A percentile compares a stretch with the other conserved stretches of the same genome.
Evolutionary conservation across 163 green algal genomes (phyloP).

Genomic region (Scenedesmus sp.): DNA sequence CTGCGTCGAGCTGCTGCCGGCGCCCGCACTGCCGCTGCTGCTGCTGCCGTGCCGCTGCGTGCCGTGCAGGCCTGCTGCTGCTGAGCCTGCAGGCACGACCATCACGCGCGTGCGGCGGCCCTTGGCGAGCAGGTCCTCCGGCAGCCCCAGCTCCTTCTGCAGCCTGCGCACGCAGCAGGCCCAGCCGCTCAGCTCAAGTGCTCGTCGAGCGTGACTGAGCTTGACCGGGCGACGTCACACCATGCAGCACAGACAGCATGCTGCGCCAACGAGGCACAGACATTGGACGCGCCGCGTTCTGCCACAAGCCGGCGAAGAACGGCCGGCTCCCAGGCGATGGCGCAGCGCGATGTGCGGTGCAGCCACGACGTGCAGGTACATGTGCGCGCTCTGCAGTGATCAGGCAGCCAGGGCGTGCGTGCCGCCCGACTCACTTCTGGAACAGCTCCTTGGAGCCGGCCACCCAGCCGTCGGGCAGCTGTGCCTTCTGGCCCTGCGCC

Average conservation of each 20-base stretch:
- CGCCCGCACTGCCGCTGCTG: slow-evolving; percentile 6
- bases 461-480: slow-evolving; percentile 56
- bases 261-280: no score
- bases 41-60: neutral
- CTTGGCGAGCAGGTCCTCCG: slow-evolving; percentile 44
- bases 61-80: slow-evolving; percentile 26
- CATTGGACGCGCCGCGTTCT: no score
- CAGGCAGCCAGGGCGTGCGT: neutral
- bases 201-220: no score
- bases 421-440: slow-evolving; percentile 1
- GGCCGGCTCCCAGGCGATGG: no score
- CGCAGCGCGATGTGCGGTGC: no score
- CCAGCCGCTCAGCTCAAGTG: no score
- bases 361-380: no score
- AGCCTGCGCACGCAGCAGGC: slow-evolving; percentile 51
- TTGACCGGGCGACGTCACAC: no score
- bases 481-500: slow-evolving; percentile 19
- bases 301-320: no score
- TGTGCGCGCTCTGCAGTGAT: no score
- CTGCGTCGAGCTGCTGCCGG: neutral
- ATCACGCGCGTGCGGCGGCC: slow-evolving; percentile 48
- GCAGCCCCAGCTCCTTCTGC: slow-evolving; percentile 50
- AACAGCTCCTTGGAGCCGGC: slow-evolving; percentile 48
- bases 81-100: slow-evolving; percentile 25
- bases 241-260: no score